Evolutionary conservation across 257 asterid genomes (phyloP).

Genomic region (Fraxinus quadrangulata): DNA sequence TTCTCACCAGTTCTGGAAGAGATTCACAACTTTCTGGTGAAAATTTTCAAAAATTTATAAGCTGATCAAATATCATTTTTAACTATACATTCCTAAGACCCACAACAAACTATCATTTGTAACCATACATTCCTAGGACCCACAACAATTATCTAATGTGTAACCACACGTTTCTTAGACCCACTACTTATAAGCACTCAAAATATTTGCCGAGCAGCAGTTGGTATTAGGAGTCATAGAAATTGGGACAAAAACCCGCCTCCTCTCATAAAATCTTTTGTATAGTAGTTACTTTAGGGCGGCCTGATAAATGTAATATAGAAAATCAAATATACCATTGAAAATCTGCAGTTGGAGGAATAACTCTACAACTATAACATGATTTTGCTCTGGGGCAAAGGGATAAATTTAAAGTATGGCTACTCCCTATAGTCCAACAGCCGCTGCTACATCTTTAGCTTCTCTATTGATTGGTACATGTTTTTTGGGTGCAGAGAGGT

Average conservation of each 20-base stretch:
- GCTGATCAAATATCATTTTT: no score
- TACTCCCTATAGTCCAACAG: background rate
- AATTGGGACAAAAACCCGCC: background rate
- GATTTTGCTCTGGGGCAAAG: background rate
- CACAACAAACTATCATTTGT: no score
- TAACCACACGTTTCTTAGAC: background rate
- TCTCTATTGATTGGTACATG: background rate
- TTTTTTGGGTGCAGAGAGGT: slow-evolving; percentile 30
- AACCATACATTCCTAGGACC: no score
- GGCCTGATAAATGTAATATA: background rate
- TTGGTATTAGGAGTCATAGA: background rate
- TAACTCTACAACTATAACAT: background rate
- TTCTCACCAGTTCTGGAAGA: slow-evolving; percentile 42
- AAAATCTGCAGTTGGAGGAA: background rate
- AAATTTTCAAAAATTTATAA: background rate
- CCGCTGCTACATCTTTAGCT: background rate
- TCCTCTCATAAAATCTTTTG: background rate
- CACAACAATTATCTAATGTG: no score
- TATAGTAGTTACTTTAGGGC: background rate
- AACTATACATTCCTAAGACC: no score
- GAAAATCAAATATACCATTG: background rate
- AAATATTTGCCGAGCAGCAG: background rate
- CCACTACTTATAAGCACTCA: background rate
- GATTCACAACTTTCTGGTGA: slow-evolving; percentile 46
- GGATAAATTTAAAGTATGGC: background rate